Base-by-base conservation (phyloP, 2,329 filamentous ascomycete species). In the Sarocladium oryzae region DNA sequence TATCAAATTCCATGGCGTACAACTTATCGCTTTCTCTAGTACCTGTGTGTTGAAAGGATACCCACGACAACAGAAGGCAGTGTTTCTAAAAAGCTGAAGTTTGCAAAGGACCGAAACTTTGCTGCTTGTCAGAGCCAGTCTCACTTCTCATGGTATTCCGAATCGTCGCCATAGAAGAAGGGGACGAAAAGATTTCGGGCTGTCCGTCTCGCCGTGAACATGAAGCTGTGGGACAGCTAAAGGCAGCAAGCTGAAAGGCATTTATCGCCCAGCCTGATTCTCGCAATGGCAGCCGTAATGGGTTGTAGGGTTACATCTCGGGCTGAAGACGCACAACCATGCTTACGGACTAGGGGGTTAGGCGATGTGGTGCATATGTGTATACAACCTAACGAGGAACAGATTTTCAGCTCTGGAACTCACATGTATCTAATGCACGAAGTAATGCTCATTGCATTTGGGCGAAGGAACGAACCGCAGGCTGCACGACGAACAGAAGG, bases 201-300 rank as follows among this genome's bases (percentile, higher is more conserved):
- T 21, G 9, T 23, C 38, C 38, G 20, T 23, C 18, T 43, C 24
- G 38, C 20, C 38, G 10, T 6, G 38, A 43, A 13, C 41, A 28
- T 15, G 23, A 26, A 28, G 8, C 20, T 46, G 9, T 28, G 7
- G 23, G 9, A 7, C n/a, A 15, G n/a, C n/a, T 20, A 43, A 43
- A 20, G 41, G 15, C 45, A 49, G 28, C 45, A 33, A 49, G 24
- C 43, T 28, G 20, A 32, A 23, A 41, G 37, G 9, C 28, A 49
- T 35, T 33, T 49, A 23, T 23, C 45, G 18, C 23, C 24, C 45
- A 18, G 13, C n/a, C 45, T 18, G 24, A 21, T 21, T 33, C 13
- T 23, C 45, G 32, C 45, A 32, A 26, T 23, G 45, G 45, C 15
- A 49, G 35, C 43, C 23, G 16, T 8, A 48, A 48, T 41, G 21